Evolutionary conservation across 2,329 filamentous ascomycete species (phyloP), one percentile per base, ranked within the genome.

Genomic region (Ascochyta clinopodiicola): DNA sequence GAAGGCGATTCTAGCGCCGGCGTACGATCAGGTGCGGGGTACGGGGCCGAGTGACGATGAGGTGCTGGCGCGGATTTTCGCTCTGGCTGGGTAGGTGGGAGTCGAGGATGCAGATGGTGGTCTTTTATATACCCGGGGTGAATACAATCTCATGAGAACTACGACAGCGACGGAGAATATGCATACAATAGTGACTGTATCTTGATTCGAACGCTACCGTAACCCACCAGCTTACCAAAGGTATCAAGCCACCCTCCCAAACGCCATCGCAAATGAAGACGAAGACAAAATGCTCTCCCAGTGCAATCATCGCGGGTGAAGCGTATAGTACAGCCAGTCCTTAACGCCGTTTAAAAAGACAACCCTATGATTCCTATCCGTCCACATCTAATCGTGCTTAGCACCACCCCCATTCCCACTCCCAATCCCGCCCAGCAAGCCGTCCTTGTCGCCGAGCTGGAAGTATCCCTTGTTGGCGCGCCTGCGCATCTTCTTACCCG

Each of bases 391-490:
- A 43, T 72, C 72, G 39, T 72, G 70, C 54, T 74, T 75, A 27
- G 71, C 72, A 0, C 66, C 70, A 6, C 63, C 17, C 17, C 17
- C 65, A 78, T 60, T 56, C 6, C 82, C 78, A 82, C 85, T 71
- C 7, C 85, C 85, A 31, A 62, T 63, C 5, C 64, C 57, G 3
- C 80, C 81, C 44, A 91, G 73, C 19, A 91, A 72, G 1, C 88
- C 87, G 61, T 90, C 86, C 78, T 90, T 90, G 57, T 87, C 85
- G 40, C 88, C 85, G 2, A 89, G 75, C 47, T 83, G 81, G 74
- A 90, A 89, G 70, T 85, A 84, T 17, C 82, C 82, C 36, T 83
- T 79, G 74, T 72, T 82, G 71, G 73, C 86, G 29, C 73, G 72
- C 27, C 65, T 67, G 49, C 74, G 58, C 52, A 72, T 67, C 51